phyloP scores from a whole-genome alignment of 768 basidiomycete species.

The Pleurotus cornucopiae region DNA sequence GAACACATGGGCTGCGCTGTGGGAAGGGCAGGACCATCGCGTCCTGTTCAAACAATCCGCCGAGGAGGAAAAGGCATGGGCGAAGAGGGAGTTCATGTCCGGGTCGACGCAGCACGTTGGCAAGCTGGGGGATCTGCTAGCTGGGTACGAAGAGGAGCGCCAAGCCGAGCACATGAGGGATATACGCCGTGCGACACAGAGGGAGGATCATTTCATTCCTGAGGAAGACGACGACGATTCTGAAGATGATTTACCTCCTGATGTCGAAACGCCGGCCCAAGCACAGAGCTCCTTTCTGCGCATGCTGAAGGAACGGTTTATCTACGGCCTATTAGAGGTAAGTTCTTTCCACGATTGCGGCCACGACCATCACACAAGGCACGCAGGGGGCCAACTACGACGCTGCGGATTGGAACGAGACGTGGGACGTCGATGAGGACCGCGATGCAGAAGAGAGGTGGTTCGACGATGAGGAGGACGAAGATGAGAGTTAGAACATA shows the following conservation, averaged over 20 bases:
- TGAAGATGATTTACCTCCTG: conserved; percentile 27
- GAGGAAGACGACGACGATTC: conserved; percentile 68
- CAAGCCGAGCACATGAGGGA: conserved; percentile 57
- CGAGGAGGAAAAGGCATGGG: conserved; percentile 71
- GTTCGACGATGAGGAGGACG: conserved; percentile 5
- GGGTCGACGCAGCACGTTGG: conserved; percentile 60
- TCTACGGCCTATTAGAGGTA: conserved; percentile 74
- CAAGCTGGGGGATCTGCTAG: conserved; percentile 62
- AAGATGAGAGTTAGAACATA: not conserved
- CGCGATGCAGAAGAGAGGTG: not conserved
- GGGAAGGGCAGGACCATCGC: conserved; percentile 50
- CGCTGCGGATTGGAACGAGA: conserved; percentile 3
- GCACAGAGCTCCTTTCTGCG: conserved; percentile 50
- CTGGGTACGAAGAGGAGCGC: conserved; percentile 75
- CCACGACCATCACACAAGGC: not conserved
- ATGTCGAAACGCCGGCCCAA: conserved; percentile 47
- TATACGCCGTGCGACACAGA: conserved; percentile 36
- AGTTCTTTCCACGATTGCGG: conserved; percentile 17
- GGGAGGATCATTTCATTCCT: conserved; percentile 44
- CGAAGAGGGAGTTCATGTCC: conserved; percentile 51
- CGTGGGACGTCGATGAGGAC: not conserved
- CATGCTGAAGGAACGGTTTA: conserved; percentile 61
- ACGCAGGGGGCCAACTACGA: conserved; percentile 5
- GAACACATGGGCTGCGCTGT: conserved; percentile 62
- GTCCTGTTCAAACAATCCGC: conserved; percentile 44